Evolutionary conservation across 352 stramenopile genomes (phyloP).

Genomic region (Synura sp.): DNA sequence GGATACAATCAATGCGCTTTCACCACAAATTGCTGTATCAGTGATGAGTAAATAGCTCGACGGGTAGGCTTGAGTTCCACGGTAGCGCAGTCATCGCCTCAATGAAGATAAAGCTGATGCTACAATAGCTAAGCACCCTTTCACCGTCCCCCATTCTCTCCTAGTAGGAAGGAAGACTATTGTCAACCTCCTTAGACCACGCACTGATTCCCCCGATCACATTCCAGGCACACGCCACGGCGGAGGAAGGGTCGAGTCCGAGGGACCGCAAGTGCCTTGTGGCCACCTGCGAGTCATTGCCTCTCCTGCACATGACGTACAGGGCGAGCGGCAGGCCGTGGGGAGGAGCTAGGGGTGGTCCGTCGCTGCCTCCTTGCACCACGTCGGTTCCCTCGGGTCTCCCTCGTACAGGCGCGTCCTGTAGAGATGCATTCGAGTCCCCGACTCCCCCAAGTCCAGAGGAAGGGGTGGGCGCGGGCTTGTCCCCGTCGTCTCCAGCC

Average conservation of each 20-base stretch:
- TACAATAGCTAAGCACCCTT: too few relatives aligned
- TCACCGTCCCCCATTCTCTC: too few relatives aligned
- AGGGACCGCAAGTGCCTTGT: constrained; percentile 53
- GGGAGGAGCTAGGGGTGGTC: too few relatives aligned
- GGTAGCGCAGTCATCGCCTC: too few relatives aligned
- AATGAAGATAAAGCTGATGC: too few relatives aligned
- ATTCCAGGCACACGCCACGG: constrained; percentile 52
- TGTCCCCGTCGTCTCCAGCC: too few relatives aligned
- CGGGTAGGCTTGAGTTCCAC: too few relatives aligned
- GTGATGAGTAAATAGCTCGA: too few relatives aligned
- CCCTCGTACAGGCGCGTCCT: not conserved
- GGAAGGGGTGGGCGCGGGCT: too few relatives aligned
- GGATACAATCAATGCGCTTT: too few relatives aligned
- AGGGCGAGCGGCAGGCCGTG: too few relatives aligned
- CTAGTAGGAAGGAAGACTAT: constrained; percentile 68
- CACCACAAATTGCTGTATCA: too few relatives aligned
- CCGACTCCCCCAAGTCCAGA: not conserved
- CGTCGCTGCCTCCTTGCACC: constrained; percentile 40
- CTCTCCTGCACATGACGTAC: constrained; percentile 67
- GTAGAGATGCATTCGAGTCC: not conserved
- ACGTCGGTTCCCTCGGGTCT: not conserved
- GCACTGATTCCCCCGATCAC: constrained; percentile 62
- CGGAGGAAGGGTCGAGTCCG: constrained; percentile 47
- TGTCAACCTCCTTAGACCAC: constrained; percentile 63
- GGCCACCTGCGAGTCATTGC: constrained; percentile 59